These are phyloP conservation scores for Canavalia gladiata DNA, from an alignment of 306 rosid species.

Conservation along the genomic window DNA sequence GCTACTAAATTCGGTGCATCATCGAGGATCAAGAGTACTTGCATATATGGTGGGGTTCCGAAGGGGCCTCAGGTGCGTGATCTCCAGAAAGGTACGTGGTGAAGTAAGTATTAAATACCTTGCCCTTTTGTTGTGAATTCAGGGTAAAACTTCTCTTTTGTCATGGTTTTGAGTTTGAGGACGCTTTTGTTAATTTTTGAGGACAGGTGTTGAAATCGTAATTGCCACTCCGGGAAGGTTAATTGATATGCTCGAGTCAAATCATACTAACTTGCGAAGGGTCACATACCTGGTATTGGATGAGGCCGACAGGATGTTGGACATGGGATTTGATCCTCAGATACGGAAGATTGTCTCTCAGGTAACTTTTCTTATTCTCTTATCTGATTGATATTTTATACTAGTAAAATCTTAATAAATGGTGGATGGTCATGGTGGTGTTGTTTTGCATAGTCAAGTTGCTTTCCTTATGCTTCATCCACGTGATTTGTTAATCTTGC, in stretches of 20 bases:
- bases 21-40: slow-evolving; percentile 92
- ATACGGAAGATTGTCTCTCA: slow-evolving; percentile 93
- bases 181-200: slow-evolving; percentile 37
- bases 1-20: slow-evolving; percentile 94
- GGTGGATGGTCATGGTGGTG: neutral
- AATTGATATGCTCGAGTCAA: slow-evolving; percentile 98
- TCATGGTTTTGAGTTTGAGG: slow-evolving; percentile 16
- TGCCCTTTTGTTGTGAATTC: slow-evolving; percentile 12
- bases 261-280: slow-evolving; percentile 96
- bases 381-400: slow-evolving; percentile 37
- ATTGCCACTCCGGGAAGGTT: slow-evolving; percentile 99
- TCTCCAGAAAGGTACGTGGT: slow-evolving; percentile 90
- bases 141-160: neutral
- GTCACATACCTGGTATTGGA: slow-evolving; percentile 96
- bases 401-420: slow-evolving; percentile 19
- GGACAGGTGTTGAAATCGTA: slow-evolving; percentile 91
- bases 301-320: slow-evolving; percentile 98
- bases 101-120: slow-evolving; percentile 39
- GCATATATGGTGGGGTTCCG: slow-evolving; percentile 98
- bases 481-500: neutral
- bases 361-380: slow-evolving; percentile 55
- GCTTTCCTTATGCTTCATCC: slow-evolving; percentile 27
- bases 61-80: slow-evolving; percentile 99
- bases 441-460: slow-evolving; percentile 39
- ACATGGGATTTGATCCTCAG: slow-evolving; percentile 99